Evolutionary conservation across 2,329 filamentous ascomycete species (phyloP), one percentile per base, ranked within the genome.

Genomic region (Massarina eburnea): DNA sequence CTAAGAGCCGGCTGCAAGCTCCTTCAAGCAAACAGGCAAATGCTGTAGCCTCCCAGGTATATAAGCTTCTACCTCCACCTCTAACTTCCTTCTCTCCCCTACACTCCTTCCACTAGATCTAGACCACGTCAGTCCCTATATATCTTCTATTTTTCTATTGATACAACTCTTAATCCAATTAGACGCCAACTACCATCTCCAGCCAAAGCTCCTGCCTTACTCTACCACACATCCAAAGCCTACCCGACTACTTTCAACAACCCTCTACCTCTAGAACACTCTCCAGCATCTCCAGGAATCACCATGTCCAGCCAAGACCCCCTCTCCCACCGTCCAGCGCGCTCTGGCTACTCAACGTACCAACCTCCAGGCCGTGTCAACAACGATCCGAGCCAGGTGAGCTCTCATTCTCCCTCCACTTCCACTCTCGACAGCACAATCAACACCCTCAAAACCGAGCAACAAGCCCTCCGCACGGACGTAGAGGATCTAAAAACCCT

Each of bases 351-450:
- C 10, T 32, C 36, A 15, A 39, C 32, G 32, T n/a, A 17, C 8
- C 20, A 17, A 7, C 30, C 40, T 15, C 17, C 26, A 18, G 12
- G 19, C 32, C 5, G 15, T 8, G 12, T 18, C 15, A 18, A 9
- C 32, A 19, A 10, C 37, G 29, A 27, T 19, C 30, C 8, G 22
- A 45, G 20, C 21, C 54, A 56, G 51, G 48, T 58, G 47, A 58
- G 51, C 37, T 29, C 43, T 30, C 45, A 41, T 41, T 43, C 2
- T 30, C 45, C 42, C 41, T 43, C 2, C 48, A 41, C 12, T 33
- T 48, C 10, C 53, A 57, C 21, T 24, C 49, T 64, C 10, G 57
- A 59, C 37, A 44, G 51, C 18, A 52, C 53, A 6, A 17, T 59
- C 34, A 19, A 54, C 30, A 54, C 44, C 22, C 38, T 65, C 10